These are phyloP conservation scores for Raffaelea albimanens DNA, from an alignment of 2,329 filamentous ascomycete genomes.

Conservation along the genomic window DNA sequence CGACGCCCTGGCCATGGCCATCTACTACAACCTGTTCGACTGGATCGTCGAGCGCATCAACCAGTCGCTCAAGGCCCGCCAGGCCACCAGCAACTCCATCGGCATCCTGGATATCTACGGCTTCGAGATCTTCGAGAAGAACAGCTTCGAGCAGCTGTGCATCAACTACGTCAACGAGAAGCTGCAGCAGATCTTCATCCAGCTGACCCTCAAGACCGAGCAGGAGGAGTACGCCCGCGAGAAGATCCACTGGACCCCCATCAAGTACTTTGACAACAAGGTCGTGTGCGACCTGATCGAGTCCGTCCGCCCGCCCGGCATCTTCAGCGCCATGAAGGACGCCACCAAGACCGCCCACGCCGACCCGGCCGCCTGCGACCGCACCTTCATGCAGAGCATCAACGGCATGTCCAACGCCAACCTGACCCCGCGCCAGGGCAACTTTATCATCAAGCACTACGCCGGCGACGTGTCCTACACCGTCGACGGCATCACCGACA, in stretches of 20 bases:
- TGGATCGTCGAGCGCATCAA: slow-evolving; percentile 96
- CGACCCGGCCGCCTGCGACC: slow-evolving; percentile 85
- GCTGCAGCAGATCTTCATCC: slow-evolving; percentile 97
- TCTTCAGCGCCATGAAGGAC: slow-evolving; percentile 95
- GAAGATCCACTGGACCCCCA: slow-evolving; percentile 97
- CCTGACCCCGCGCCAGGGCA: slow-evolving; percentile 83
- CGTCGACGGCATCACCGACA: slow-evolving; percentile 95
- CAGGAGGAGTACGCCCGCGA: slow-evolving; percentile 95
- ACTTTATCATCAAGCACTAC: slow-evolving; percentile 98
- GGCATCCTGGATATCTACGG: slow-evolving; percentile 98
- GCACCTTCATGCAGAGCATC: slow-evolving; percentile 88
- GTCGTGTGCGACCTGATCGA: slow-evolving; percentile 97
- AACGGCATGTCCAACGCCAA: slow-evolving; percentile 89
- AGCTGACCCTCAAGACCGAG: slow-evolving; percentile 90
- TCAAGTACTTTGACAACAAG: slow-evolving; percentile 99
- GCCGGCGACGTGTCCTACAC: slow-evolving; percentile 93
- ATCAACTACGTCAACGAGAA: slow-evolving; percentile 99
- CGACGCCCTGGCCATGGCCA: slow-evolving; percentile 88
- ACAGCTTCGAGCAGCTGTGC: slow-evolving; percentile 97
- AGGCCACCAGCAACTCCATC: slow-evolving; percentile 70
- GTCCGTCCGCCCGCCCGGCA: slow-evolving; percentile 76
- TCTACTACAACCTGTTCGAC: slow-evolving; percentile 96
- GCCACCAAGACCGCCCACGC: slow-evolving; percentile 97
- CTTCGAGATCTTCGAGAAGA: slow-evolving; percentile 98
- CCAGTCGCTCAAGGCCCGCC: slow-evolving; percentile 71